Evolutionary conservation across 306 rosid genomes (phyloP).

Genomic region (Dryas drummondii): DNA sequence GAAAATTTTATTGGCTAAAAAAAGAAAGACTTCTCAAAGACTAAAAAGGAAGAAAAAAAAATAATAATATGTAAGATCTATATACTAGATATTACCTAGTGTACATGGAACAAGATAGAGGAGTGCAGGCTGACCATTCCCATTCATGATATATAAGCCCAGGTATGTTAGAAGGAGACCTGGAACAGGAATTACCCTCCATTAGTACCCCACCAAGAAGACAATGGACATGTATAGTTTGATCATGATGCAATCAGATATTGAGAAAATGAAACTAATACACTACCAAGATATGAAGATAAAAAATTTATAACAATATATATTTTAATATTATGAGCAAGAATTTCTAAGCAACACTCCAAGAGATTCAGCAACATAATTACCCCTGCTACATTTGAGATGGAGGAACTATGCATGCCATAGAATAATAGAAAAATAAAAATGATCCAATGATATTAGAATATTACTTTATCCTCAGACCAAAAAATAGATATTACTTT

Average conservation of each 20-base stretch:
- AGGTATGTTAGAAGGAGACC: slow-evolving; percentile 72
- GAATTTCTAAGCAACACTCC: background rate
- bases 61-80: slow-evolving; percentile 1
- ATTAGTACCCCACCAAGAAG: slow-evolving; percentile 16
- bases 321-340: background rate
- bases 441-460: background rate
- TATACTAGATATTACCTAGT: slow-evolving; percentile 52
- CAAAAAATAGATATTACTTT: background rate
- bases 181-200: slow-evolving; percentile 31
- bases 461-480: too few relatives aligned
- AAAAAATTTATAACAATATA: background rate
- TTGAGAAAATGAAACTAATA: background rate
- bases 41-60: background rate
- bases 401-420: background rate
- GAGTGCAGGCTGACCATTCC: slow-evolving; percentile 97
- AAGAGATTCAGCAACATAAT: background rate
- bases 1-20: background rate
- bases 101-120: slow-evolving; percentile 98
- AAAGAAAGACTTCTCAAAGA: background rate
- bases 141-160: slow-evolving; percentile 77
- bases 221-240: slow-evolving; percentile 9
- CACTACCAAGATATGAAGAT: background rate
- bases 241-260: slow-evolving; percentile 6
- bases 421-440: background rate
- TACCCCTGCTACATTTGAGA: too few relatives aligned